These are phyloP conservation scores for Fraxinus greggii DNA, from an alignment of 305 asterid genomes.

Conservation along the genomic window DNA sequence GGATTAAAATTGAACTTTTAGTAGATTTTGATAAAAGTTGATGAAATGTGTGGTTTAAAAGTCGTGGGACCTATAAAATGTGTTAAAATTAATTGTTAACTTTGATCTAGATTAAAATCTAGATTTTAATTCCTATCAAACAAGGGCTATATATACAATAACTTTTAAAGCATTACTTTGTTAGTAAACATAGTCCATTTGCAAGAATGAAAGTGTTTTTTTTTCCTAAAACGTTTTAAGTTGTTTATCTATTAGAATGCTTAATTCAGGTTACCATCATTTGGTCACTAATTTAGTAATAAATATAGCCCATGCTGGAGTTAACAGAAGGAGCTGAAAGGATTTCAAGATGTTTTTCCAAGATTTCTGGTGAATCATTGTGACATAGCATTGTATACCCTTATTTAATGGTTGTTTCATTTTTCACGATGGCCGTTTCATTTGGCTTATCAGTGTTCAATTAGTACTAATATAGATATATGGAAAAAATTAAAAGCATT, in stretches of 20 bases:
- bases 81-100: background rate
- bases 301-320: background rate
- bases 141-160: background rate
- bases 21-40: no score
- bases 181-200: background rate
- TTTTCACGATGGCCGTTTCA: background rate
- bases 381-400: background rate
- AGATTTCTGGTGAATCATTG: background rate
- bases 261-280: background rate
- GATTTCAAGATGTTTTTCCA: background rate
- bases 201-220: background rate
- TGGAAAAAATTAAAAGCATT: background rate
- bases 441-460: background rate
- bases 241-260: background rate
- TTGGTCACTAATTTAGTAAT: background rate
- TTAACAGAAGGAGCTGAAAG: background rate
- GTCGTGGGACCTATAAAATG: background rate
- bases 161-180: background rate
- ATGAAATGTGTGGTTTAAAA: background rate
- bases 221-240: background rate
- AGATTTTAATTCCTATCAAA: background rate
- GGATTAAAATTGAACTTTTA: background rate
- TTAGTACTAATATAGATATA: background rate
- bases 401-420: background rate
- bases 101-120: background rate